Conservation (phyloP, 2,329 filamentous ascomycete genomes). For the Cytospora mali region DNA sequence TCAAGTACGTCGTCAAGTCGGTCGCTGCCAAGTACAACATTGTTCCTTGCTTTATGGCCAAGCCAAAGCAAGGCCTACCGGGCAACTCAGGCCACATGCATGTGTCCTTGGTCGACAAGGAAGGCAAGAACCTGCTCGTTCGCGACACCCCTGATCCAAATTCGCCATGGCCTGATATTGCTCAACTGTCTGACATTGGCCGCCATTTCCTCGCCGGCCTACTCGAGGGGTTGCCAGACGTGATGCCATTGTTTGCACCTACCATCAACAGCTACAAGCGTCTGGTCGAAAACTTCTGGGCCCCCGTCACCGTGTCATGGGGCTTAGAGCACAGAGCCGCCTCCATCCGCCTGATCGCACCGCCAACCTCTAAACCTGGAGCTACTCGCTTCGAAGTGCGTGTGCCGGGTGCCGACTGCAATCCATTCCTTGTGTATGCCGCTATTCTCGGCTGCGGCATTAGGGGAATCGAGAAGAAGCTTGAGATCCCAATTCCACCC, state of each 20-base stretch:
- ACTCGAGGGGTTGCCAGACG: slow-evolving; percentile 83
- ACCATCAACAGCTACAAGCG: slow-evolving; percentile 98
- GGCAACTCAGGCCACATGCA: slow-evolving; percentile 98
- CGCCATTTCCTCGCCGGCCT: slow-evolving; percentile 92
- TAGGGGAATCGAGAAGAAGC: slow-evolving; percentile 89
- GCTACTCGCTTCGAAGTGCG: slow-evolving; percentile 92
- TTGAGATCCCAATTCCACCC: slow-evolving; percentile 79
- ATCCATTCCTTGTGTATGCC: slow-evolving; percentile 83
- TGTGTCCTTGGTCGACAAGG: slow-evolving; percentile 78
- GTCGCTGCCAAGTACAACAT: slow-evolving; percentile 86
- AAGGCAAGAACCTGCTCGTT: slow-evolving; percentile 83
- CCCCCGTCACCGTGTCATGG: slow-evolving; percentile 96
- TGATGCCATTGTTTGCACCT: slow-evolving; percentile 94
- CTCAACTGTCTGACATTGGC: slow-evolving; percentile 81
- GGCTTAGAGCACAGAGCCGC: slow-evolving; percentile 93
- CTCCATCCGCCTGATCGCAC: slow-evolving; percentile 85
- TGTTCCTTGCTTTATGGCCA: slow-evolving; percentile 98
- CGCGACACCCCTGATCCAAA: slow-evolving; percentile 72
- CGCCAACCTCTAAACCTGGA: slow-evolving; percentile 80
- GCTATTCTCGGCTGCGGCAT: slow-evolving; percentile 87
- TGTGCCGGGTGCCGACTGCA: slow-evolving; percentile 91
- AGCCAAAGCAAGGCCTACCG: slow-evolving; percentile 85
- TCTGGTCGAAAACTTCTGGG: slow-evolving; percentile 98
- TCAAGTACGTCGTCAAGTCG: slow-evolving; percentile 94
- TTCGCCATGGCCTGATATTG: slow-evolving; percentile 74